Base-by-base conservation (phyloP, 768 basidiomycete species). In the Piloderma croceum region DNA sequence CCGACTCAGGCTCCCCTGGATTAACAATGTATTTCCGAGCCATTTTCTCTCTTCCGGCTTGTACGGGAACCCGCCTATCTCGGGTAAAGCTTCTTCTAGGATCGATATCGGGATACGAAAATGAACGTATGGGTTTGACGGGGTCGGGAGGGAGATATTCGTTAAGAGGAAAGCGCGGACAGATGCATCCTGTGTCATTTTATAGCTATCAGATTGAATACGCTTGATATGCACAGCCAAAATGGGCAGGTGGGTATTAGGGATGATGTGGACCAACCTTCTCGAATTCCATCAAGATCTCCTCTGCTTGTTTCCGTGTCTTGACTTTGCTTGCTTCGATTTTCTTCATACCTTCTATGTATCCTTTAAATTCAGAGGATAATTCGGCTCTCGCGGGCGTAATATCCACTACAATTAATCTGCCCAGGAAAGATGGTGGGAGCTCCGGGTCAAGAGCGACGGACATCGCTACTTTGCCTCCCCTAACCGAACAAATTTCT, bases 161-260 rank as follows among this genome's bases (percentile, higher is more conserved):
- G 92, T 93, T 24, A 94, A 65, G 17, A 96, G 69, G 64, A 92
- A 96, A 36, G 88, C 81, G 20, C 88, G 80, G 21, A 87, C 71
- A 33, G 70, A 64, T 0, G 83, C 60, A 35, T 89, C 80, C 92
- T 94, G 45, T n/a, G 18, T 21, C 31, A 3, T 34, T 22, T 31
- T 12, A 18, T 24, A 9, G 10, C 5, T 20, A 18, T 29, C 29
- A 24, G 6, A 31, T 10, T 3, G 25, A 13, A 36, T 22, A 11
- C 4, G 18, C 37, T n/a, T n/a, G n/a, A n/a, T n/a, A n/a, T n/a
- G n/a, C n/a, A n/a, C n/a, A n/a, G n/a, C n/a, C n/a, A 12, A 6
- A 17, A 25, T 7, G 17, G n/a, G n/a, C n/a, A n/a, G n/a, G n/a
- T n/a, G 33, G 5, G 7, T 11, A 17, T 25, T 3, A 44, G 24